Conservation (phyloP, 441 rosid species). For the Gossypium gossypioides region DNA sequence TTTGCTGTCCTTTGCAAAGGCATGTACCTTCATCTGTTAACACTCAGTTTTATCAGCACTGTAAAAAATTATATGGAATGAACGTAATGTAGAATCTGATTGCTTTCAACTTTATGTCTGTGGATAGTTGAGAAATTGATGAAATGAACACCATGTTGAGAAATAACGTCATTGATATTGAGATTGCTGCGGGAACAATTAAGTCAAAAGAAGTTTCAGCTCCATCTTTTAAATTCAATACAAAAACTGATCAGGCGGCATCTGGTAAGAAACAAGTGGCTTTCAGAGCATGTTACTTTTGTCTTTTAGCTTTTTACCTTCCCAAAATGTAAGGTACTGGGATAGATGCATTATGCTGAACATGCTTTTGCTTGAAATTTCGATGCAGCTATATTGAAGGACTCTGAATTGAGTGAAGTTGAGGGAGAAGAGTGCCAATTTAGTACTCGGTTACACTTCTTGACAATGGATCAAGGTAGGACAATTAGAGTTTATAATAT, state of each 20-base stretch:
- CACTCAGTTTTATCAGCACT: too few relatives aligned
- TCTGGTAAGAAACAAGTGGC: too few relatives aligned
- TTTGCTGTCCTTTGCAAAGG: too few relatives aligned
- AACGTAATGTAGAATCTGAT: too few relatives aligned
- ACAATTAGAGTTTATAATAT: neutral
- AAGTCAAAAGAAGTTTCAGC: too few relatives aligned
- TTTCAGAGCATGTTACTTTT: too few relatives aligned
- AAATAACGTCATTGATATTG: conserved; percentile 9
- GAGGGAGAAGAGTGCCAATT: conserved; percentile 90
- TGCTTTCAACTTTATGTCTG: too few relatives aligned
- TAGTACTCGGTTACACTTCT: conserved; percentile 66
- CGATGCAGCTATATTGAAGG: conserved; percentile 70
- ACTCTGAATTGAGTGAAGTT: conserved; percentile 70
- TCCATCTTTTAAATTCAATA: too few relatives aligned
- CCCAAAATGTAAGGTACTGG: neutral
- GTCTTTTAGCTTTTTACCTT: neutral
- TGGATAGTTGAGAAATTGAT: too few relatives aligned
- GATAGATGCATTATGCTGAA: neutral
- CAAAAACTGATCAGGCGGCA: too few relatives aligned
- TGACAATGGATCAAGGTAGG: conserved; percentile 78
- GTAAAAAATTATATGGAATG: too few relatives aligned
- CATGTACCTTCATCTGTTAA: too few relatives aligned
- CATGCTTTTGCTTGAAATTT: conserved; percentile 3
- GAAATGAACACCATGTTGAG: neutral
- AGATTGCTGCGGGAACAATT: conserved; percentile 50